Evolutionary conservation across 305 asterid genomes (phyloP), one percentile per base, ranked within the genome.

Genomic region (Caryopteris hybrid): DNA sequence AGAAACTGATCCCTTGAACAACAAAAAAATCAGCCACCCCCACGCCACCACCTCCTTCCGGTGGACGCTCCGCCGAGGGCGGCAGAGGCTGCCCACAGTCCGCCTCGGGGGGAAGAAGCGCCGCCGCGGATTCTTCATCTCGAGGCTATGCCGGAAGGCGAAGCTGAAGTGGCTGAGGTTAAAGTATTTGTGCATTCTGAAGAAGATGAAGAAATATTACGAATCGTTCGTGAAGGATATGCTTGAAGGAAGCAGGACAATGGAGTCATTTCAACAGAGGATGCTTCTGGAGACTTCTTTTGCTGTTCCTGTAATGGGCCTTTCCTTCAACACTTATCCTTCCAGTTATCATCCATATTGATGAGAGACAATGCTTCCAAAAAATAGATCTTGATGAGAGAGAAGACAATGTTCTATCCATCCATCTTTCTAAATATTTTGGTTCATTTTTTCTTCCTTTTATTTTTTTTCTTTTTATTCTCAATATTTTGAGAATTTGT

Each of bases 261-360:
- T 80, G 1, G 85, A 90, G 41, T 42, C 90, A 1, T 83, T 68
- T 66, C 97, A 85, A 1, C 96, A 85, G 61, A 76, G 90, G 29
- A 13, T 88, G 61, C 59, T 84, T 17, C 46, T 86, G 34, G 96
- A 90, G 65, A 70, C 90, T 25, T 88, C 96, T 5, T 86, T 88
- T 6, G 90, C 90, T 0, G 64, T 90, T 51, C 94, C 97, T 0
- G 97, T 82, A 7, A 79, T 90, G 92, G 94, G 96, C 1, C 75
- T 86, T 5, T 42, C 86, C 7, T 79, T 86, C 56, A 71, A 46
- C 43, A 46, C 65, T 14, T 72, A 69, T 66, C 84, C 87, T 2
- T 74, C 42, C 9, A 33, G 33, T 25, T 34, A 65, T 70, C 70
- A 34, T 59, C 70, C 17, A 1, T 45, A 38, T 18, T 64, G 70